Percentiles rank a stretch among this genome's conserved stretches.
Evolutionary conservation across 768 basidiomycete species (phyloP).

Genomic region (Rhizopogon rudus): DNA sequence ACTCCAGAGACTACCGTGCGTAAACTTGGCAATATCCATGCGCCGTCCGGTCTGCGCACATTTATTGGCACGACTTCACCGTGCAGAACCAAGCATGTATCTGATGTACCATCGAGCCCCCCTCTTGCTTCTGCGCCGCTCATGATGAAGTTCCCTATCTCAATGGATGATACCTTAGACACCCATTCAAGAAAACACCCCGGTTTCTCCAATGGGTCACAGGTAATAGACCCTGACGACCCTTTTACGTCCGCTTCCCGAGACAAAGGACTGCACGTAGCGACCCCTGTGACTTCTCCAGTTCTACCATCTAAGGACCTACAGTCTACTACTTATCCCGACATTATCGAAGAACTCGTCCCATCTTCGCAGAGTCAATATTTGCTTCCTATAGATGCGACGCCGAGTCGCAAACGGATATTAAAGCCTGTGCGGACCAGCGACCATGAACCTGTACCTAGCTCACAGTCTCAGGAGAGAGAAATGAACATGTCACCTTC

Average conservation of each 20-base stretch:
- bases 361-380: conserved; percentile 30
- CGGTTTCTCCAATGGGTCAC: neutral
- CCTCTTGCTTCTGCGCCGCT: neutral
- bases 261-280: neutral
- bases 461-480: conserved; percentile 29
- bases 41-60: neutral
- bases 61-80: neutral
- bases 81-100: neutral
- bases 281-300: neutral
- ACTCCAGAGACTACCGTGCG: conserved; percentile 15
- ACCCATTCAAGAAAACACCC: too few species aligned
- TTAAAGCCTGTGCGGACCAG: conserved; percentile 4
- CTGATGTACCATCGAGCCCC: neutral
- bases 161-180: neutral
- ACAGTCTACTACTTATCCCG: neutral
- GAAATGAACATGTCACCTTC: conserved; percentile 13
- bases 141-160: neutral
- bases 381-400: conserved; percentile 24
- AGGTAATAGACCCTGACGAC: neutral
- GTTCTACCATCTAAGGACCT: neutral
- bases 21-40: neutral
- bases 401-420: conserved; percentile 32
- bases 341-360: conserved; percentile 9
- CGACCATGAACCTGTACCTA: conserved; percentile 13
- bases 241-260: neutral